Percentiles rank a stretch among this genome's conserved stretches.
Conservation (phyloP, 1,284 basidiomycete genomes). For the Austroboletus niveus region DNA sequence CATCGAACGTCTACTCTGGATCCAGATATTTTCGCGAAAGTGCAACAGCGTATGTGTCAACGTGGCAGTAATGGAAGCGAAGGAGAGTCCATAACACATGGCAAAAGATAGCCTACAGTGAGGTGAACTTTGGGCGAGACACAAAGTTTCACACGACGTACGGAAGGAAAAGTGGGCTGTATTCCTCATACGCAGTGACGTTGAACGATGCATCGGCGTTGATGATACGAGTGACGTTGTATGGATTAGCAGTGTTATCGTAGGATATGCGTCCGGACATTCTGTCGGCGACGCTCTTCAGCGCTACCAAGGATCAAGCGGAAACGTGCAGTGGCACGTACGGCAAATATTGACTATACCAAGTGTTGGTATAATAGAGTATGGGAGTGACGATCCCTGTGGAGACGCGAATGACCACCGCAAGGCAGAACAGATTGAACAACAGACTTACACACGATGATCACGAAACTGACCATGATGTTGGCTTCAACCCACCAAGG, state of each 20-base stretch:
- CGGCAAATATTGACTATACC: constrained; percentile 61
- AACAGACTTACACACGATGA: constrained; percentile 55
- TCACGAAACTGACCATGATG: constrained; percentile 73
- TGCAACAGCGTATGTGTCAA: constrained; percentile 67
- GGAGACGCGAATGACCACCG: background rate
- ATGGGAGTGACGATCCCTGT: constrained; percentile 66
- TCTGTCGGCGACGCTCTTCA: constrained; percentile 10
- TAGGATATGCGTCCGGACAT: constrained; percentile 56
- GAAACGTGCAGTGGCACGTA: constrained; percentile 2
- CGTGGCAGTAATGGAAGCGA: constrained; percentile 67
- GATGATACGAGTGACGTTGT: constrained; percentile 71
- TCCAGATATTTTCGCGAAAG: constrained; percentile 66
- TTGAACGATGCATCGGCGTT: constrained; percentile 59
- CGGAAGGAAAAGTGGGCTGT: constrained; percentile 85
- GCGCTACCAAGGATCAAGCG: background rate
- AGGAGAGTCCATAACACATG: constrained; percentile 67
- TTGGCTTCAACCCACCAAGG: constrained; percentile 84
- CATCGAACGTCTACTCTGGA: constrained; percentile 49
- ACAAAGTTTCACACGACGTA: constrained; percentile 26
- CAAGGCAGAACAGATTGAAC: background rate
- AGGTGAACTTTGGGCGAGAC: background rate
- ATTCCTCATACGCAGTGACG: constrained; percentile 62
- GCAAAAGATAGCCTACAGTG: constrained; percentile 46
- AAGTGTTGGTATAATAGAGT: constrained; percentile 62
- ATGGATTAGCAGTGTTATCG: constrained; percentile 63